Conservation (phyloP, 1,139 yeast species). For the Yamadazyma mexicana region DNA sequence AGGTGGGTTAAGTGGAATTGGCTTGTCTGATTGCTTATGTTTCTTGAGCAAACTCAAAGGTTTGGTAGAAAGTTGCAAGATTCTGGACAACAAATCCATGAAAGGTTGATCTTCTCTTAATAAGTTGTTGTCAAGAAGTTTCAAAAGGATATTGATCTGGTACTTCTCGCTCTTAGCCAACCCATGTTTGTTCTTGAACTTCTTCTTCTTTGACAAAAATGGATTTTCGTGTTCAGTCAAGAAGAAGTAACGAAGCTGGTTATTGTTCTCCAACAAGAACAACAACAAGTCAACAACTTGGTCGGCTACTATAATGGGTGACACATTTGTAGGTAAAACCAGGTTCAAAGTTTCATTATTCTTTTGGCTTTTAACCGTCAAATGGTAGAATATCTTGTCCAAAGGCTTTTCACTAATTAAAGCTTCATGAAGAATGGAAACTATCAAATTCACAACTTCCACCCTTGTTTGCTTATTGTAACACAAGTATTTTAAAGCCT, state of each 20-base stretch:
- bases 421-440: constrained; percentile 77
- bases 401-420: constrained; percentile 58
- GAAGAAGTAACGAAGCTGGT: constrained; percentile 72
- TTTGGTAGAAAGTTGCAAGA: constrained; percentile 74
- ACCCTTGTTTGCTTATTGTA: constrained; percentile 75
- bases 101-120: constrained; percentile 72
- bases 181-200: constrained; percentile 38
- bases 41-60: constrained; percentile 58
- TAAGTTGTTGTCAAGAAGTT: constrained; percentile 59
- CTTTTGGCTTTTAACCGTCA: constrained; percentile 39
- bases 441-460: constrained; percentile 70
- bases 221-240: constrained; percentile 78
- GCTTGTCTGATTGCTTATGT: constrained; percentile 14
- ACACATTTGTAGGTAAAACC: constrained; percentile 59
- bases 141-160: constrained; percentile 71
- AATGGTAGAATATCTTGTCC: constrained; percentile 63
- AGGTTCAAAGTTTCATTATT: constrained; percentile 16
- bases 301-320: constrained; percentile 70
- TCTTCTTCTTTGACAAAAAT: constrained; percentile 45
- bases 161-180: constrained; percentile 42
- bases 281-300: constrained; percentile 79
- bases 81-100: constrained; percentile 74
- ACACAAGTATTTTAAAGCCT: constrained; percentile 67
- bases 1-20: constrained; percentile 54
- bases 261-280: constrained; percentile 66